These are phyloP conservation scores for Coemansia sp. DNA, from an alignment of 192 early-diverging fungal genomes.

Conservation along the genomic window DNA sequence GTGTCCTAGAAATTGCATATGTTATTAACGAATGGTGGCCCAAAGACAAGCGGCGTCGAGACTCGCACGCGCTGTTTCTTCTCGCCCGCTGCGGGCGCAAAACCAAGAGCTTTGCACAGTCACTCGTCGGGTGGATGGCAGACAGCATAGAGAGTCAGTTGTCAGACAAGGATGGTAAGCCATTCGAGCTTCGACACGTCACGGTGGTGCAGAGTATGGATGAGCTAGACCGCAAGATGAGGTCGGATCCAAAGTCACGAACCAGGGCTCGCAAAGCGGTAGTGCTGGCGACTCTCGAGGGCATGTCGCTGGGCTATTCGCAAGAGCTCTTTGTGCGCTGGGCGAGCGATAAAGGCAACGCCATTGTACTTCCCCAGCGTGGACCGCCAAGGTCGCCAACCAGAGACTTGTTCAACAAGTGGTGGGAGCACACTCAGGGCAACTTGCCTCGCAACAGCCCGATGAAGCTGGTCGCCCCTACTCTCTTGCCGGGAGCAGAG, in stretches of 20 bases:
- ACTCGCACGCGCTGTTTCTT: slow-evolving; percentile 72
- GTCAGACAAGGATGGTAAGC: slow-evolving; percentile 70
- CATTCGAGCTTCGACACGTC: slow-evolving; percentile 87
- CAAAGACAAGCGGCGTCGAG: slow-evolving; percentile 46
- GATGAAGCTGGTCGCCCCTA: slow-evolving; percentile 24
- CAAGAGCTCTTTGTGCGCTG: slow-evolving; percentile 77
- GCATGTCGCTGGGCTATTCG: slow-evolving; percentile 81
- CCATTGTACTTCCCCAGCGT: slow-evolving; percentile 78
- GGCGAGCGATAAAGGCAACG: slow-evolving; percentile 59
- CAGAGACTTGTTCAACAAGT: slow-evolving; percentile 59
- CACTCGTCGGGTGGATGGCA: slow-evolving; percentile 97
- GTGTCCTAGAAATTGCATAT: slow-evolving; percentile 89
- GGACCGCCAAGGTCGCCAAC: slow-evolving; percentile 70
- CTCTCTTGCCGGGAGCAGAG: slow-evolving; percentile 25
- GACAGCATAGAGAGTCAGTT: slow-evolving; percentile 73
- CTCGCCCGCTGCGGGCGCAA: slow-evolving; percentile 74
- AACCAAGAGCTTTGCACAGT: slow-evolving; percentile 81
- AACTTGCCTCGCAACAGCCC: neutral
- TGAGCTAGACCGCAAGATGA: slow-evolving; percentile 35
- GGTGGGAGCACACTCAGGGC: slow-evolving; percentile 33
- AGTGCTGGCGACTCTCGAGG: slow-evolving; percentile 77
- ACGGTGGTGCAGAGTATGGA: slow-evolving; percentile 65
- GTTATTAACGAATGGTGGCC: slow-evolving; percentile 88
- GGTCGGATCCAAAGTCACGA: slow-evolving; percentile 47
- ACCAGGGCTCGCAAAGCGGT: slow-evolving; percentile 72